Evolutionary conservation across 257 asterid species (phyloP).

Genomic region (Salvia rosmarinus): DNA sequence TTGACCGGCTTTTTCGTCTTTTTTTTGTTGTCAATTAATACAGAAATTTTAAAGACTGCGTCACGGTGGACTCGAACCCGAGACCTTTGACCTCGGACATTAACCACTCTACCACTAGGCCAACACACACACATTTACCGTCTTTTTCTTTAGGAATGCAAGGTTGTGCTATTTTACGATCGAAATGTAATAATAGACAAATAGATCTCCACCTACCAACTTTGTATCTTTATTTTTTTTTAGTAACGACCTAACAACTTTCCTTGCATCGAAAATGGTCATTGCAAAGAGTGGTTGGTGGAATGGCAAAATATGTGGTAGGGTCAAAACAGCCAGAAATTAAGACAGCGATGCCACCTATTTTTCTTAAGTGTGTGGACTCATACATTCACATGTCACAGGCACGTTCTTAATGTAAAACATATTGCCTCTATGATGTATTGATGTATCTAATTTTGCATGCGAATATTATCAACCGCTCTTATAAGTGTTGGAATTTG

Average conservation of each 20-base stretch:
- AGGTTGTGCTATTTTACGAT: slow-evolving; percentile 7
- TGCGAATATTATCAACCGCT: background rate
- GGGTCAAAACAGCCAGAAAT: background rate
- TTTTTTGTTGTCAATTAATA: too few relatives aligned
- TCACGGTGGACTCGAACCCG: too few relatives aligned
- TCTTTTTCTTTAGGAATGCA: background rate
- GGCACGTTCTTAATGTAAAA: slow-evolving; percentile 28
- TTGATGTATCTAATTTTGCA: background rate
- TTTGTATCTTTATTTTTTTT: background rate
- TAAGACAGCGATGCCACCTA: slow-evolving; percentile 33
- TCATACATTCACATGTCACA: slow-evolving; percentile 21
- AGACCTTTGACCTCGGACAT: too few relatives aligned
- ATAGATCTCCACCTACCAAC: background rate
- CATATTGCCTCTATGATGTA: background rate
- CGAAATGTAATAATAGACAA: slow-evolving; percentile 13
- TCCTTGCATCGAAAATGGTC: background rate
- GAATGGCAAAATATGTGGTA: background rate
- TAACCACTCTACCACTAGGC: too few relatives aligned
- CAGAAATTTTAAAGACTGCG: too few relatives aligned
- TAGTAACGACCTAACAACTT: background rate
- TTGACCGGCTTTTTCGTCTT: too few relatives aligned
- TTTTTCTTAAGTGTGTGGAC: slow-evolving; percentile 28
- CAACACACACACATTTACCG: too few relatives aligned
- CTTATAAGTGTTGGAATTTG: background rate
- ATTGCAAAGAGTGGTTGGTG: slow-evolving; percentile 17